A percentile compares a stretch with the other conserved stretches of the same genome.
These are phyloP conservation scores for Neobulgaria alba DNA, from an alignment of 2,329 filamentous ascomycete genomes.

Conservation along the genomic window DNA sequence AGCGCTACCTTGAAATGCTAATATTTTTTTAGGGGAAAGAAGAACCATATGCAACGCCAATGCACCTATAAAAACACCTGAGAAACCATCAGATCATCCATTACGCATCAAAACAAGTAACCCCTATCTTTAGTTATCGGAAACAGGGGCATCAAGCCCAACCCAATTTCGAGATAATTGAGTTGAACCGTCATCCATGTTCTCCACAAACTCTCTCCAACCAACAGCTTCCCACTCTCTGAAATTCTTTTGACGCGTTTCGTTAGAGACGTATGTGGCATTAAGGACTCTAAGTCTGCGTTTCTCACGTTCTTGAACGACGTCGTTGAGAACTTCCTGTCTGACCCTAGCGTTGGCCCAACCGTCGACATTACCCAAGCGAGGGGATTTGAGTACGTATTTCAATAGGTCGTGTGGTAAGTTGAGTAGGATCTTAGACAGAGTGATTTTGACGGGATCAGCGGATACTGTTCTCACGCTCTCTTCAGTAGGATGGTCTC, in stretches of 20 bases:
- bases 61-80: too few species aligned
- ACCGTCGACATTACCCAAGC: constrained; percentile 42
- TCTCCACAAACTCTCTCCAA: constrained; percentile 27
- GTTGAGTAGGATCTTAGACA: constrained; percentile 62
- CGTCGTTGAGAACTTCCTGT: constrained; percentile 39
- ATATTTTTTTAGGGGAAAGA: too few species aligned
- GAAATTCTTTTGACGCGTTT: constrained; percentile 20
- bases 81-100: too few species aligned
- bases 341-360: constrained; percentile 40
- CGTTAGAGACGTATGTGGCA: constrained; percentile 18
- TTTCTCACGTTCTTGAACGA: constrained; percentile 49
- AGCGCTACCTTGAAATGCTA: too few species aligned
- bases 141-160: constrained; percentile 1
- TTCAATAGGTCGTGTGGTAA: constrained; percentile 61
- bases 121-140: background rate
- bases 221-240: constrained; percentile 27
- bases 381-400: constrained; percentile 52
- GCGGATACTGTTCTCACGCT: constrained; percentile 24
- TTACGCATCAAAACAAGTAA: too few species aligned
- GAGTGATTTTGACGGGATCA: constrained; percentile 31
- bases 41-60: too few species aligned
- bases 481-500: constrained; percentile 44
- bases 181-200: background rate
- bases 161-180: constrained; percentile 1
- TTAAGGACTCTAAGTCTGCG: constrained; percentile 33